Base-by-base conservation (phyloP, 2,329 filamentous ascomycete species). In the Nigrospora sphaerica region DNA sequence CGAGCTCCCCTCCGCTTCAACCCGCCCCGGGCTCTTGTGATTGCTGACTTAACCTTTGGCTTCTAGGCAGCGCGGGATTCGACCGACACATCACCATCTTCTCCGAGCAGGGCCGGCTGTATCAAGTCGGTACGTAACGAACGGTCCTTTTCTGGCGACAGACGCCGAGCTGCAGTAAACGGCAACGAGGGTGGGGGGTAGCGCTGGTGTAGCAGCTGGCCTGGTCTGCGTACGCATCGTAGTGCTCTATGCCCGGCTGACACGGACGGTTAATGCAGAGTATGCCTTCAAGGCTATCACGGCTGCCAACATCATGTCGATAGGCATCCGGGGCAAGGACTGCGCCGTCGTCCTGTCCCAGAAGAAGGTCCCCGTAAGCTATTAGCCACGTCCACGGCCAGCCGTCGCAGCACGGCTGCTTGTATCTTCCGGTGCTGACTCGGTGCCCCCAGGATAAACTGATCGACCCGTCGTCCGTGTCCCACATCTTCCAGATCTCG, bases 261-360 rank as follows among this genome's bases (percentile, higher is more conserved):
- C 23, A 10, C 23, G 23, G 23, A 28, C 23, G 23, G 7, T 47
- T 52, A 45, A 36, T 55, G 59, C 66, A 97, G 93, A 98, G 80
- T 98, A 98, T 92, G 93, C 93, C 60, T 98, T 98, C 84, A 98
- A 98, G 77, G 93, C 93, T 49, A 98, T 98, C 72, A 98, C 93
- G 58, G 92, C 93, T 51, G 93, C 93, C 58, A 97, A 97, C 72
- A 97, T 98, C 75, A 98, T 95, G 78, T 93, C 93, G 51, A 81
- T 98, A 68, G 93, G 93, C 59, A 83, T 98, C 57, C 81, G 90
- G 65, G 93, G 93, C 70, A 98, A 98, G 79, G 82, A 93, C 73
- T 97, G 92, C 63, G 93, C 93, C 32, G 93, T 98, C 39, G 88
- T 98, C 45, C 75, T 98, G 66, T 97, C 93, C 52, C 93, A 98